Conservation (phyloP, 768 basidiomycete species). For the Mycena olivaceomarginata region DNA sequence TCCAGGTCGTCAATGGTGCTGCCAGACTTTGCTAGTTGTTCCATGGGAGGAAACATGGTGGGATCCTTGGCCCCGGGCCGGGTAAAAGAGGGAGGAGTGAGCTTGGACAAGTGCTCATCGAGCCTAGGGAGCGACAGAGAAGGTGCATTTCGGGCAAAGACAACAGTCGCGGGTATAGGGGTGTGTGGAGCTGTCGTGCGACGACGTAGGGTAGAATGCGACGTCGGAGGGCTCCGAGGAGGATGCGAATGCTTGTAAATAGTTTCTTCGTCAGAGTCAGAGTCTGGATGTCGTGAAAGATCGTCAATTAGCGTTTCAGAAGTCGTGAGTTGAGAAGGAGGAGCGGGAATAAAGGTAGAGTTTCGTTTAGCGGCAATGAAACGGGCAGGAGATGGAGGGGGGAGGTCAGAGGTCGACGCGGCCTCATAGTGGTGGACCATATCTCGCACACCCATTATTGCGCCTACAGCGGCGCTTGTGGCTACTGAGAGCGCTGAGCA, state of each 20-base stretch:
- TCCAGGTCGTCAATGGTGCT: slow-evolving; percentile 77
- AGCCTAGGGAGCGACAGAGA: slow-evolving; percentile 78
- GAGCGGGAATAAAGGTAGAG: not conserved
- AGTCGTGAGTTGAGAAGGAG: slow-evolving; percentile 36
- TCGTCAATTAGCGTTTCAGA: slow-evolving; percentile 45
- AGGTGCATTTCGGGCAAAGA: slow-evolving; percentile 77
- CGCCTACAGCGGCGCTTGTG: not conserved
- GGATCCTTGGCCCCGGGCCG: slow-evolving; percentile 47
- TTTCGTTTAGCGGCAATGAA: slow-evolving; percentile 15
- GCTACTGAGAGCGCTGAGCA: not conserved
- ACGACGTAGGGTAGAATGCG: not conserved
- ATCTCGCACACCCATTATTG: not conserved
- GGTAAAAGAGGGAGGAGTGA: slow-evolving; percentile 67
- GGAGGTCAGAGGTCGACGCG: slow-evolving; percentile 8
- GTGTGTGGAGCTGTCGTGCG: slow-evolving; percentile 52
- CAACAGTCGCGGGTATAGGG: slow-evolving; percentile 72
- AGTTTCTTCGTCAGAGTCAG: slow-evolving; percentile 34
- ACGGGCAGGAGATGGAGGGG: slow-evolving; percentile 40
- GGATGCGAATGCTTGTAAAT: slow-evolving; percentile 31
- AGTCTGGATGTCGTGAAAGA: slow-evolving; percentile 40
- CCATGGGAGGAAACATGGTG: slow-evolving; percentile 79
- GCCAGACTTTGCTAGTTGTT: slow-evolving; percentile 68
- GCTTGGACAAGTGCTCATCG: slow-evolving; percentile 72
- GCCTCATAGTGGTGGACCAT: slow-evolving; percentile 18
- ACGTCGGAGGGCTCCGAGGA: not conserved